Percentiles rank a stretch among this genome's conserved stretches.
These are phyloP conservation scores for Parastagonospora nodorum DNA, from an alignment of 2,329 filamentous ascomycete species.

Conservation along the genomic window DNA sequence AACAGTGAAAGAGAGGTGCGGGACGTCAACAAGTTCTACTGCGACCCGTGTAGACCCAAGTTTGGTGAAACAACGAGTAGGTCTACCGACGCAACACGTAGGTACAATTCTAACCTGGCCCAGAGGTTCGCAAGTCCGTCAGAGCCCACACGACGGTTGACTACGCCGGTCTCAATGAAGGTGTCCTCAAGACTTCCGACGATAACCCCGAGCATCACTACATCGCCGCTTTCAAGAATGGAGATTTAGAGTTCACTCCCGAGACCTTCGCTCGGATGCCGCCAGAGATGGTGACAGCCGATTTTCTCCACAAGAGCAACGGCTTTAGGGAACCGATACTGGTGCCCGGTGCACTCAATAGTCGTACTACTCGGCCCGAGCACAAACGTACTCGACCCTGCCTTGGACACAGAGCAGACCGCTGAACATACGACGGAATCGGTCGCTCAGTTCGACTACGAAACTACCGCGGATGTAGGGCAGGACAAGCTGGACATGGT, in stretches of 20 bases:
- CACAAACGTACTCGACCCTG: not conserved
- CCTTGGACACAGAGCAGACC: constrained; percentile 19
- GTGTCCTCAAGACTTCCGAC: constrained; percentile 67
- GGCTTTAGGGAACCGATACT: constrained; percentile 71
- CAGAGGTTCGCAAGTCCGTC: constrained; percentile 66
- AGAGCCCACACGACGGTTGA: constrained; percentile 69
- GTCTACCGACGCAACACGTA: constrained; percentile 32
- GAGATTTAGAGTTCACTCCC: constrained; percentile 63
- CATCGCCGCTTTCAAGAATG: constrained; percentile 69
- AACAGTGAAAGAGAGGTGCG: constrained; percentile 67
- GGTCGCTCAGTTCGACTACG: constrained; percentile 52
- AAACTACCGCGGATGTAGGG: constrained; percentile 60
- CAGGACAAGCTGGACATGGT: constrained; percentile 72
- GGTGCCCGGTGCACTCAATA: constrained; percentile 66
- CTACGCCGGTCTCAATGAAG: constrained; percentile 70
- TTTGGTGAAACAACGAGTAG: constrained; percentile 67
- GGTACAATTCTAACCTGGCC: constrained; percentile 31
- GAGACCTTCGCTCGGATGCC: constrained; percentile 68
- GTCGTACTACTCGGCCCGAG: constrained; percentile 46
- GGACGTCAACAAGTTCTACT: constrained; percentile 72
- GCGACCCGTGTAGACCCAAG: constrained; percentile 61
- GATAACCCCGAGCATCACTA: constrained; percentile 71
- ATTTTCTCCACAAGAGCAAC: constrained; percentile 66
- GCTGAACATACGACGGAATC: constrained; percentile 18
- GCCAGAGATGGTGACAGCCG: constrained; percentile 65